phyloP scores from a whole-genome alignment of 441 rosid genomes.

The Populus hybrid region DNA sequence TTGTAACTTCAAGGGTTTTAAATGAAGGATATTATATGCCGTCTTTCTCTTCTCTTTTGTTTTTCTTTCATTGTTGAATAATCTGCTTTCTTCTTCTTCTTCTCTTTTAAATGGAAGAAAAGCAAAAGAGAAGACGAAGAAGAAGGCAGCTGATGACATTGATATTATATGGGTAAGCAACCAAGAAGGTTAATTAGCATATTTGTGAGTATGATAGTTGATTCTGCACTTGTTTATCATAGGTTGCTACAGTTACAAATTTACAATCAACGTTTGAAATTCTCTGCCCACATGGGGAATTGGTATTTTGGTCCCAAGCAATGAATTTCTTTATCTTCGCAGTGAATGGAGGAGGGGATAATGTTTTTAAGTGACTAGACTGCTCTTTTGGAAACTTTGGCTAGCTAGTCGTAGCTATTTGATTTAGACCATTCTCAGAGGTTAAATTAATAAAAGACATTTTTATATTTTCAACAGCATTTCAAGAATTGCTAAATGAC shows the following conservation, averaged over 20 bases:
- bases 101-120: too few relatives aligned
- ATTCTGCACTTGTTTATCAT: slow-evolving; percentile 1
- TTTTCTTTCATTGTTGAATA: too few relatives aligned
- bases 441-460: too few relatives aligned
- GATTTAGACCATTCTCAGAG: too few relatives aligned
- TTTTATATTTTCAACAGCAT: too few relatives aligned
- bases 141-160: too few relatives aligned
- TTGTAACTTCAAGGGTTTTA: neutral
- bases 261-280: slow-evolving; percentile 10
- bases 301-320: slow-evolving; percentile 2
- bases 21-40: neutral
- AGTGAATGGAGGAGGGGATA: neutral
- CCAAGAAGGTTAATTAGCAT: neutral
- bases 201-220: slow-evolving; percentile 11
- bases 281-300: slow-evolving; percentile 4
- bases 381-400: neutral
- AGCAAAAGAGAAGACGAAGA: too few relatives aligned
- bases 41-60: too few relatives aligned
- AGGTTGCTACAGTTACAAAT: slow-evolving; percentile 13
- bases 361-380: neutral
- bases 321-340: neutral
- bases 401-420: neutral
- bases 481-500: too few relatives aligned
- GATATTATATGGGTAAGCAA: neutral
- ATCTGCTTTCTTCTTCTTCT: too few relatives aligned